These are phyloP conservation scores for Lachnellula cervina DNA, from an alignment of 2,329 filamentous ascomycete species.

Conservation along the genomic window DNA sequence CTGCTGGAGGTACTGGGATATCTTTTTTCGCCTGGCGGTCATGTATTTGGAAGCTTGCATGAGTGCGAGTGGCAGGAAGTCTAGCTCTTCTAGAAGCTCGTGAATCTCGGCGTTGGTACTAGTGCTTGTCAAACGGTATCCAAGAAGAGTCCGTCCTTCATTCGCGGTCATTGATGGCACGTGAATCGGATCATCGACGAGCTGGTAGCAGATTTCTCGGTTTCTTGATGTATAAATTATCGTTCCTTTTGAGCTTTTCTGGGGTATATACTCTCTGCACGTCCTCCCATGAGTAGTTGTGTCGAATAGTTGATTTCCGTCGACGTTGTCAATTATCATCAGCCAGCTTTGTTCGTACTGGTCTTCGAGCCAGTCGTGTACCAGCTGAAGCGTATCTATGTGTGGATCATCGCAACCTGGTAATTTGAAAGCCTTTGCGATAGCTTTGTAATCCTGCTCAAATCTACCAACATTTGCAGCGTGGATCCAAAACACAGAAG, in stretches of 20 bases:
- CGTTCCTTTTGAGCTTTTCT: neutral
- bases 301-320: constrained; percentile 12
- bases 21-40: constrained; percentile 22
- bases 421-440: constrained; percentile 15
- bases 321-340: constrained; percentile 22
- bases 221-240: neutral
- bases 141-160: neutral
- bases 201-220: neutral
- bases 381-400: constrained; percentile 12
- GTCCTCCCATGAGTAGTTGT: neutral
- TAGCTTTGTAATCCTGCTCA: constrained; percentile 15
- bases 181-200: neutral
- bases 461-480: constrained; percentile 11
- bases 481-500: constrained; percentile 35
- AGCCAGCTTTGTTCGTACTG: constrained; percentile 17
- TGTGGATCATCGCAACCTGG: constrained; percentile 15
- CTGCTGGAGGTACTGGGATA: constrained; percentile 35
- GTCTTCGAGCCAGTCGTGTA: constrained; percentile 18
- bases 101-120: neutral
- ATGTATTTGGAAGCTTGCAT: constrained; percentile 29
- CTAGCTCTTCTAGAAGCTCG: constrained; percentile 21
- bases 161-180: neutral
- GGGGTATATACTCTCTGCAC: neutral
- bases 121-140: neutral
- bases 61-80: constrained; percentile 28